phyloP scores from a whole-genome alignment of 352 stramenopile species.

The Phytophthora kernoviae region DNA sequence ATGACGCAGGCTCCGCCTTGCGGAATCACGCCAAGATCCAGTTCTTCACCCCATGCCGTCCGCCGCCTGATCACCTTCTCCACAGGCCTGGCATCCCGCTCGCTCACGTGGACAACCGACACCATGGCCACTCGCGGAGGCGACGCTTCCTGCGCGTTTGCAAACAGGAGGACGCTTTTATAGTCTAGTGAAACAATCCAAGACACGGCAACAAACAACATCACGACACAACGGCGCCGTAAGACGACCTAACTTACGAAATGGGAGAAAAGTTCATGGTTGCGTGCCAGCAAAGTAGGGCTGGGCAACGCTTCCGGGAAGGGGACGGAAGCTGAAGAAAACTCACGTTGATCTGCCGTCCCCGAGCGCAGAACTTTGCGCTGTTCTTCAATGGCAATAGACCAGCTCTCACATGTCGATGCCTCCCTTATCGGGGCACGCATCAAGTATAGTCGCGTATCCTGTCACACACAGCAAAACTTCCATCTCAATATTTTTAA shows the following conservation, averaged over 20 bases:
- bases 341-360: slow-evolving; percentile 63
- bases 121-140: slow-evolving; percentile 76
- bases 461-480: slow-evolving; percentile 32
- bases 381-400: slow-evolving; percentile 83
- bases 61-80: slow-evolving; percentile 78
- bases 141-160: slow-evolving; percentile 68
- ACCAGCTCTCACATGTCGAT: slow-evolving; percentile 87
- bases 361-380: slow-evolving; percentile 69
- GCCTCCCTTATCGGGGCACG: slow-evolving; percentile 63
- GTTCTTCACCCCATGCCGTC: slow-evolving; percentile 65
- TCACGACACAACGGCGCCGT: slow-evolving; percentile 28
- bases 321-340: slow-evolving; percentile 18
- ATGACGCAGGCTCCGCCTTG: slow-evolving; percentile 83
- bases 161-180: slow-evolving; percentile 75
- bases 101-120: slow-evolving; percentile 67
- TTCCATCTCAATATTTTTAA: slow-evolving; percentile 5
- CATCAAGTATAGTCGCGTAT: slow-evolving; percentile 82
- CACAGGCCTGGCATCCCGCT: slow-evolving; percentile 59
- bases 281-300: slow-evolving; percentile 68
- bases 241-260: slow-evolving; percentile 72
- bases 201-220: slow-evolving; percentile 25
- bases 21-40: slow-evolving; percentile 79
- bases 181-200: slow-evolving; percentile 55
- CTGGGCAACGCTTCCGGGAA: slow-evolving; percentile 60
- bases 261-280: slow-evolving; percentile 80